Percentiles rank a stretch among this genome's conserved stretches.
Conservation (phyloP, 2,329 filamentous ascomycete species). For the Samsoniella hepiali region DNA sequence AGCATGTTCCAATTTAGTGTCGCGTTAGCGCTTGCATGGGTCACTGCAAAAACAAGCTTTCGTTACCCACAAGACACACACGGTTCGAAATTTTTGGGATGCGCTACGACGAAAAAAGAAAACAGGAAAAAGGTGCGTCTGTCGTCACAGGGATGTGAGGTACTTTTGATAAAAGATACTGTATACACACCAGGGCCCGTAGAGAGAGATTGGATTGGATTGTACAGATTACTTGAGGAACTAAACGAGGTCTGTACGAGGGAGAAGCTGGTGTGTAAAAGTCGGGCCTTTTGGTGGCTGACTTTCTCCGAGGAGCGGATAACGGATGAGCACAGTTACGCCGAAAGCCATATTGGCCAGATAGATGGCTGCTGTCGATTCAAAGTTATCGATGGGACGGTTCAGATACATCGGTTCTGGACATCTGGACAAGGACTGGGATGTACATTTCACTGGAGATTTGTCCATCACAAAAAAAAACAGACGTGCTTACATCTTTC, state of each 20-base stretch:
- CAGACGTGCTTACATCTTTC: neutral
- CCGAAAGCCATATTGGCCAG: too few species aligned
- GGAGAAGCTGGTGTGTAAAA: neutral
- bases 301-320: neutral
- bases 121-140: neutral
- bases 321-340: too few species aligned
- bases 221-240: too few species aligned
- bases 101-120: slow-evolving; percentile 8
- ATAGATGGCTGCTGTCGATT: too few species aligned
- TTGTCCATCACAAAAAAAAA: neutral
- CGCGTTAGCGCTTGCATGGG: slow-evolving; percentile 8
- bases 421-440: neutral
- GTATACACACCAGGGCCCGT: slow-evolving; percentile 5
- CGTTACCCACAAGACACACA: slow-evolving; percentile 3
- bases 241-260: neutral
- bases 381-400: too few species aligned
- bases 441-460: neutral
- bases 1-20: neutral
- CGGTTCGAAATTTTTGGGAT: neutral
- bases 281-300: neutral
- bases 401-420: too few species aligned
- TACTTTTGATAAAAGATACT: neutral
- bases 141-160: neutral
- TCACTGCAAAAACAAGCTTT: slow-evolving; percentile 9
- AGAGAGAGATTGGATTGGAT: neutral